Evolutionary conservation across 2,329 filamentous ascomycete genomes (phyloP).

Genomic region (Aspergillus sp.): DNA sequence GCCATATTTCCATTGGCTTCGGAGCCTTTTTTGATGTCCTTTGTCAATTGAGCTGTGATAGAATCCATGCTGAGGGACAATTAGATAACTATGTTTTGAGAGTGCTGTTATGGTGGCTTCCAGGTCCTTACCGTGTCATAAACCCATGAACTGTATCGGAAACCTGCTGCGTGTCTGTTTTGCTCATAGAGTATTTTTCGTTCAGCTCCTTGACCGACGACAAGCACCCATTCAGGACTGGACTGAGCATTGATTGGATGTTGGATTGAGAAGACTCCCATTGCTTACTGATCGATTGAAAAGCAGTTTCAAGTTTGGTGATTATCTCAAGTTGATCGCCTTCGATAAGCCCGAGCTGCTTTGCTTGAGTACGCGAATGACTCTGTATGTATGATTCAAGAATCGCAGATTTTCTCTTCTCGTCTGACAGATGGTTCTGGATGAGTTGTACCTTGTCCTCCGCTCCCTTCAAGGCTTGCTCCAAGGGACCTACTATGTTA

Average conservation of each 20-base stretch:
- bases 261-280: constrained; percentile 8
- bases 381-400: constrained; percentile 31
- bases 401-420: constrained; percentile 21
- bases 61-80: constrained; percentile 18
- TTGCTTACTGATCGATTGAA: constrained; percentile 9
- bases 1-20: constrained; percentile 10
- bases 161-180: constrained; percentile 13
- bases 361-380: constrained; percentile 15
- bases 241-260: constrained; percentile 9
- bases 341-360: constrained; percentile 14
- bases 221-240: constrained; percentile 11
- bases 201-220: constrained; percentile 10
- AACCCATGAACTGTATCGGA: constrained; percentile 11
- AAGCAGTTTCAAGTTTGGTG: constrained; percentile 12
- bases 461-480: constrained; percentile 18
- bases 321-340: constrained; percentile 18
- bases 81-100: not conserved
- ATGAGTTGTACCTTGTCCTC: constrained; percentile 13
- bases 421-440: constrained; percentile 19
- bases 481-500: constrained; percentile 14
- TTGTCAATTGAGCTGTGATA: constrained; percentile 9
- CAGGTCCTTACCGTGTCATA: constrained; percentile 18
- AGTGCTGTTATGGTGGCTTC: not conserved
- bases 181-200: constrained; percentile 10
- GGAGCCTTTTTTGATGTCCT: constrained; percentile 10